Evolutionary conservation across 768 basidiomycete species (phyloP), one percentile per base, ranked within the genome.

Genomic region (Macrolepiota dolichaula): DNA sequence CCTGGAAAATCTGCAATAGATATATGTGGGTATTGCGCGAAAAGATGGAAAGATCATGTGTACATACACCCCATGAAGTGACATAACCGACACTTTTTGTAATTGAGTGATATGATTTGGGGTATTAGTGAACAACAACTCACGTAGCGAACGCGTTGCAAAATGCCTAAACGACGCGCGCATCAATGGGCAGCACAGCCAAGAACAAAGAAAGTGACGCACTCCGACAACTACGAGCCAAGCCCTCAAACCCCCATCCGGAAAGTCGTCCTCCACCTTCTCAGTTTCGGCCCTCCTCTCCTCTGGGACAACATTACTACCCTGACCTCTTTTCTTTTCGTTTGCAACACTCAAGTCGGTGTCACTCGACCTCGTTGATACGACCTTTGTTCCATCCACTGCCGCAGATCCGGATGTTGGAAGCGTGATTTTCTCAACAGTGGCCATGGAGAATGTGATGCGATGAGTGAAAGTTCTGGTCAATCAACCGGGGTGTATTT

Each of bases 51-150:
- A 10, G 10, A 40, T 9, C 13, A n/a, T 0, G 5, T 3, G 7
- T 76, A 54, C 83, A 71, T 67, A 87, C 89, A 56, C 89, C 89
- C 87, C 88, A 90, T 0, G 86, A 81, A 66, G 88, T 91, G 4
- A 89, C 82, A 61, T 85, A 85, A 24, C 90, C 90, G 70, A 89
- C 85, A 38, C 79, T 81, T 49, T 25, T 27, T 15, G 22, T 12
- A 24, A 12, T 49, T 49, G 9, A 64, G 37, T 51, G 52, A 66
- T 55, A 61, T 50, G 54, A 53, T 64, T 59, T 65, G 15, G 40
- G 40, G 50, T 56, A 61, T 64, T 13, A 22, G 24, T 29, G 46
- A 32, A 54, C 10, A 61, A 64, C 51, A 61, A 76, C 79, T 63
- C 64, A 80, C 79, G 80, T 79, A 32, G 79, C 72, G 61, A 81